Evolutionary conservation across 495 filamentous ascomycete genomes (phyloP), one percentile per base, ranked within the genome.

Genomic region (Penicillium taxi): DNA sequence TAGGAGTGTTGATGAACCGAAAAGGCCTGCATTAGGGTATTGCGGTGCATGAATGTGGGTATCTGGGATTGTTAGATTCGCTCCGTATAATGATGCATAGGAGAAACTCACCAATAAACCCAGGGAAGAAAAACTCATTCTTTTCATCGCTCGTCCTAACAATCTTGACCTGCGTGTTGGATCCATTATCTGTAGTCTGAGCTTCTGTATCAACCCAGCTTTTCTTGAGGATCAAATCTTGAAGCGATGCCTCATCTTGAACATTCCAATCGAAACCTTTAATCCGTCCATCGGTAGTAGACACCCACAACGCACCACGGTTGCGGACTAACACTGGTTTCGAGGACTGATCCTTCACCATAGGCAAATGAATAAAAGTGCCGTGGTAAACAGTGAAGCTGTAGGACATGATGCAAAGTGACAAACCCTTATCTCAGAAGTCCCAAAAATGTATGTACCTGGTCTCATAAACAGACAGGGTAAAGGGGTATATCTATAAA

Each of bases 21-120:
- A 96, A 48, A 98, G 78, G 34, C 91, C 90, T 5, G 75, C 69
- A 51, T 98, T 98, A 36, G 91, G 88, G 53, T 93, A 91, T 69
- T 98, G 90, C 0, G 86, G 75, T 28, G 90, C 91, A 59, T 98
- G 90, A 43, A 94, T 83, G 59, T 98, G 90, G 6, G 90, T 94
- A 62, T 96, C 90, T 42, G 37, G 7, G 12, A 17, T 4, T 9
- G 25, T 34, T 16, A 45, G 28, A 35, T 56, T 28, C 85, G 23
- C 29, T 43, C 9, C 2, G 13, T 13, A 14, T 28, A 15, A 26
- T 18, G 1, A 26, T 21, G 14, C 12, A 39, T 31, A 20, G 14
- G 16, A 22, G 7, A 29, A 11, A 49, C 51, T 32, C 42, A 88
- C 85, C 86, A 28, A 96, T 81, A 55, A 96, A 94, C 9, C 90